Conservation (phyloP, 2,329 filamentous ascomycete genomes). For the Ceratocystis destructans region DNA sequence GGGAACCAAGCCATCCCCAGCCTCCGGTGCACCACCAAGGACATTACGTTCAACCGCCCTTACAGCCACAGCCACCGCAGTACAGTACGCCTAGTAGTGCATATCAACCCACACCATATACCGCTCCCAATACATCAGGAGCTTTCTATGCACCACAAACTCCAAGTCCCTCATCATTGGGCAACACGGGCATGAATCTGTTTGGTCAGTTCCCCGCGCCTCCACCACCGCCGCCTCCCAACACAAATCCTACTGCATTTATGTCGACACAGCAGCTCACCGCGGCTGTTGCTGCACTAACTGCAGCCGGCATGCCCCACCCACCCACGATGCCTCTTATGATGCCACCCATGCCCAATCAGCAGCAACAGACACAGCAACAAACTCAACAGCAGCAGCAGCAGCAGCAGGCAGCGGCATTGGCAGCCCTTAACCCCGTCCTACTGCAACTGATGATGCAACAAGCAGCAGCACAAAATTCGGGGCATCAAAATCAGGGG, state of each 20-base stretch:
- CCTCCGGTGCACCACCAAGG: not conserved
- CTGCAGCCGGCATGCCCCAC: not conserved
- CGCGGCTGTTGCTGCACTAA: not conserved
- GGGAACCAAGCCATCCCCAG: not conserved
- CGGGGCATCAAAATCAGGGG: not conserved
- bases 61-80: not conserved
- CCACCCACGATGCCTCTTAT: not conserved
- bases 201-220: constrained; percentile 10
- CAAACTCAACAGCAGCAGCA: constrained; percentile 22
- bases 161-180: not conserved
- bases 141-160: constrained; percentile 1
- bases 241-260: constrained; percentile 8
- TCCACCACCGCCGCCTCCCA: constrained; percentile 11
- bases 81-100: not conserved
- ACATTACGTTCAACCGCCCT: not conserved
- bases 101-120: not conserved
- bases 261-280: constrained; percentile 8
- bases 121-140: not conserved
- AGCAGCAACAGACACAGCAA: constrained; percentile 10
- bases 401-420: constrained; percentile 19
- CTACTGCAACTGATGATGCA: constrained; percentile 10
- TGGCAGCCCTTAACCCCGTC: constrained; percentile 15
- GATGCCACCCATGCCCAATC: constrained; percentile 20
- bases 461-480: not conserved
- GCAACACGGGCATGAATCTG: not conserved